Percentiles rank a stretch among this genome's conserved stretches.
These are phyloP conservation scores for Pharnaceum exiguum DNA, from an alignment of 148 eudicot genomes.

Conservation along the genomic window DNA sequence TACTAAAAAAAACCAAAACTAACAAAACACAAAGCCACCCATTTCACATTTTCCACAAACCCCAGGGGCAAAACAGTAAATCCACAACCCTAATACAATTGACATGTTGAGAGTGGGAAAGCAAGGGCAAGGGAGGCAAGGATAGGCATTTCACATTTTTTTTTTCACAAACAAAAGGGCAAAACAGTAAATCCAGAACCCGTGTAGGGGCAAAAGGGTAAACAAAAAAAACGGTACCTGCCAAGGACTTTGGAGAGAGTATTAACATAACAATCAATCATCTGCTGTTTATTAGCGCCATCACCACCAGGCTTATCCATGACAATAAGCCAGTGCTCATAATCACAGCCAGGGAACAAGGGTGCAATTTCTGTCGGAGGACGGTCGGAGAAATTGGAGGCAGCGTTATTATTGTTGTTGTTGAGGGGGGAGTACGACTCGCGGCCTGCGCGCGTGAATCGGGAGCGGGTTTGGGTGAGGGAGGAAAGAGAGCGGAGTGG, in stretches of 20 bases:
- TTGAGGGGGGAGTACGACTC: slow-evolving; percentile 24
- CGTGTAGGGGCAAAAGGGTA: not conserved
- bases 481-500: slow-evolving; percentile 2
- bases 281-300: slow-evolving; percentile 22
- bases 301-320: slow-evolving; percentile 33
- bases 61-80: too few relatives aligned
- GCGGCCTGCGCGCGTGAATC: slow-evolving; percentile 6
- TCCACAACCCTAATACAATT: too few relatives aligned
- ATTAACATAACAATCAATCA: slow-evolving; percentile 23
- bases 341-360: slow-evolving; percentile 30
- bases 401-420: too few relatives aligned
- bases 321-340: slow-evolving; percentile 31
- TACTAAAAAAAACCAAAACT: too few relatives aligned
- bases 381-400: slow-evolving; percentile 22
- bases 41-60: too few relatives aligned
- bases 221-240: slow-evolving; percentile 8
- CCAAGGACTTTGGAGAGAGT: slow-evolving; percentile 28
- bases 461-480: not conserved
- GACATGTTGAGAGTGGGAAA: too few relatives aligned
- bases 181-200: not conserved
- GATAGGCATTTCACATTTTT: too few relatives aligned
- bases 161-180: not conserved
- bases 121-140: too few relatives aligned
- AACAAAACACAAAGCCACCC: too few relatives aligned
- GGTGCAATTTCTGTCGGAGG: slow-evolving; percentile 32